Percentiles rank a stretch among this genome's conserved stretches.
These are phyloP conservation scores for Petunia axillaris DNA, from an alignment of 257 asterid genomes.

Conservation along the genomic window DNA sequence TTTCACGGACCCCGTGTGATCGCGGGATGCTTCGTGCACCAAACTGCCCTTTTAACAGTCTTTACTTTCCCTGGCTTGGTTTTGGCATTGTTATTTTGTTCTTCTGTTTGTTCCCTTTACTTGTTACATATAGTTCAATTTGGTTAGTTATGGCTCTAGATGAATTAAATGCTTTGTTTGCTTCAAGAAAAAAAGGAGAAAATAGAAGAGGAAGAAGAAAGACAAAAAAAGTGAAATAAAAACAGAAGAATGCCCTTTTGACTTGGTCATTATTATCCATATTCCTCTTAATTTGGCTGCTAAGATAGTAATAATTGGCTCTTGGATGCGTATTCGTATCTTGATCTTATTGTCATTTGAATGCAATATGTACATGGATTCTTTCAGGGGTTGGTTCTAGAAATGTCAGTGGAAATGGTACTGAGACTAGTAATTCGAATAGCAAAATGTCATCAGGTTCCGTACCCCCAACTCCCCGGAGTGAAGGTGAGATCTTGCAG, in stretches of 20 bases:
- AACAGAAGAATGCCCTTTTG: neutral
- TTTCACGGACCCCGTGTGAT: neutral
- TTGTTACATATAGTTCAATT: neutral
- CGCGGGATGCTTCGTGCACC: too few species aligned
- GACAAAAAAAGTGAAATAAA: neutral
- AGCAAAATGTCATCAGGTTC: constrained; percentile 70
- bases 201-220: neutral
- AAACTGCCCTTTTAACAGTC: neutral
- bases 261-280: neutral
- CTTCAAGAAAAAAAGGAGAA: neutral
- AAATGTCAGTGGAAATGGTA: constrained; percentile 56
- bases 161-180: neutral
- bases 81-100: constrained; percentile 4
- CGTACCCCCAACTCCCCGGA: constrained; percentile 71
- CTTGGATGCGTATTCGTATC: neutral
- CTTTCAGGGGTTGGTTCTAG: constrained; percentile 40
- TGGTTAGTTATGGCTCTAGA: neutral
- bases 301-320: neutral
- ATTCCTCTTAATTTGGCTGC: neutral
- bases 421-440: constrained; percentile 55
- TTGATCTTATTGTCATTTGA: constrained; percentile 20
- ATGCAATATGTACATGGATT: constrained; percentile 2
- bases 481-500: constrained; percentile 88
- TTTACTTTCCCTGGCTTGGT: neutral
- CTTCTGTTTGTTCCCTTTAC: neutral